Conservation (phyloP, 352 stramenopile species). For the Elongisporangium undulatum region DNA sequence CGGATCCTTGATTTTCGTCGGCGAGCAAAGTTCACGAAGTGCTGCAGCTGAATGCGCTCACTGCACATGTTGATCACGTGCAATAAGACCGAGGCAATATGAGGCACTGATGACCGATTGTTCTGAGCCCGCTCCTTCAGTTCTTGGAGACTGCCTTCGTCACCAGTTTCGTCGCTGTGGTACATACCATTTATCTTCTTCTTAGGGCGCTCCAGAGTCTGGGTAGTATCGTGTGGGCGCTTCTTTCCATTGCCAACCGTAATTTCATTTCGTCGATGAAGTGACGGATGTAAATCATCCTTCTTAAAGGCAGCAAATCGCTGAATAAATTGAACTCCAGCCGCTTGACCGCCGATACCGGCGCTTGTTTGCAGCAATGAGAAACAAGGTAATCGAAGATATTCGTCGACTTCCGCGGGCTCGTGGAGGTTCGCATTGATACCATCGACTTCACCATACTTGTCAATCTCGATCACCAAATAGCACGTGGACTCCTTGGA, state of each 20-base stretch:
- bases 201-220: slow-evolving; percentile 20
- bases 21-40: slow-evolving; percentile 86
- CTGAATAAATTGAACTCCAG: slow-evolving; percentile 84
- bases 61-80: slow-evolving; percentile 83
- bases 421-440: slow-evolving; percentile 50
- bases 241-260: slow-evolving; percentile 32
- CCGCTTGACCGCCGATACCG: slow-evolving; percentile 45
- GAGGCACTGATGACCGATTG: slow-evolving; percentile 30
- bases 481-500: slow-evolving; percentile 85
- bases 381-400: slow-evolving; percentile 73
- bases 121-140: slow-evolving; percentile 13
- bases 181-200: slow-evolving; percentile 21
- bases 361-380: slow-evolving; percentile 73
- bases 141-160: slow-evolving; percentile 10
- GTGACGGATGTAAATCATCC: slow-evolving; percentile 56
- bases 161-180: slow-evolving; percentile 12
- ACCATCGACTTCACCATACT: slow-evolving; percentile 70
- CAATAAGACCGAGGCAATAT: slow-evolving; percentile 73
- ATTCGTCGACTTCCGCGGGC: slow-evolving; percentile 48
- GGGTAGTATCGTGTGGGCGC: slow-evolving; percentile 16
- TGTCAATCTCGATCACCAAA: slow-evolving; percentile 83
- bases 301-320: slow-evolving; percentile 79
- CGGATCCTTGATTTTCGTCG: slow-evolving; percentile 78
- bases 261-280: slow-evolving; percentile 47
- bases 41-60: slow-evolving; percentile 81